Evolutionary conservation across 495 filamentous ascomycete genomes (phyloP).

Genomic region (Chlorociboria aeruginascens): DNA sequence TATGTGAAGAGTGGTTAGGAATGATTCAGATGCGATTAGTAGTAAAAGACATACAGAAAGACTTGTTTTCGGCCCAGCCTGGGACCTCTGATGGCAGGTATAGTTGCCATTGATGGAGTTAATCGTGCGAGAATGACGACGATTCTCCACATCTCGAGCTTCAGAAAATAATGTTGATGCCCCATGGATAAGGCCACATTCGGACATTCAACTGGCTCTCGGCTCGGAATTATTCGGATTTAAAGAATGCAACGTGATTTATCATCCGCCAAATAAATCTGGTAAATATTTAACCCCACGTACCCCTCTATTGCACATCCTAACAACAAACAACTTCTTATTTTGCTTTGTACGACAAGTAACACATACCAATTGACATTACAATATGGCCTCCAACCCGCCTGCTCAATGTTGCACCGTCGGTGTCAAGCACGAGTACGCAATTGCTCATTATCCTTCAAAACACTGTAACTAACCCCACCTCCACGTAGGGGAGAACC

Average conservation of each 20-base stretch:
- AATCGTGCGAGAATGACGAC: background rate
- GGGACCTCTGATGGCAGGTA: background rate
- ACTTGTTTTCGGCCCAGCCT: constrained; percentile 46
- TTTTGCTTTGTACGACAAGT: too few species aligned
- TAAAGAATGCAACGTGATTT: too few species aligned
- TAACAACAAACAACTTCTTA: too few species aligned
- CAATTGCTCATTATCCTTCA: constrained; percentile 3
- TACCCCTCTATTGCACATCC: too few species aligned
- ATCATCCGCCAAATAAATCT: too few species aligned
- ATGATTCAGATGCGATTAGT: background rate
- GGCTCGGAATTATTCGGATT: too few species aligned
- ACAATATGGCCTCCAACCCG: constrained; percentile 43
- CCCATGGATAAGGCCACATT: too few species aligned
- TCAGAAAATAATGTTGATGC: too few species aligned
- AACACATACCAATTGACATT: too few species aligned
- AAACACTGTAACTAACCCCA: background rate
- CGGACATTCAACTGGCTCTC: too few species aligned
- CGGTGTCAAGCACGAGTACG: constrained; percentile 34
- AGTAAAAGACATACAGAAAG: constrained; percentile 44
- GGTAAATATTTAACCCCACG: too few species aligned
- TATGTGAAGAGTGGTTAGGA: background rate
- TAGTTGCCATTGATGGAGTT: background rate
- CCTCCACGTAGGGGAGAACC: constrained; percentile 26
- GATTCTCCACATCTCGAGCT: too few species aligned
- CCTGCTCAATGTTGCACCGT: constrained; percentile 44